Base-by-base conservation (phyloP, 148 eudicot genomes). In the Dysphania ambrosioides region DNA sequence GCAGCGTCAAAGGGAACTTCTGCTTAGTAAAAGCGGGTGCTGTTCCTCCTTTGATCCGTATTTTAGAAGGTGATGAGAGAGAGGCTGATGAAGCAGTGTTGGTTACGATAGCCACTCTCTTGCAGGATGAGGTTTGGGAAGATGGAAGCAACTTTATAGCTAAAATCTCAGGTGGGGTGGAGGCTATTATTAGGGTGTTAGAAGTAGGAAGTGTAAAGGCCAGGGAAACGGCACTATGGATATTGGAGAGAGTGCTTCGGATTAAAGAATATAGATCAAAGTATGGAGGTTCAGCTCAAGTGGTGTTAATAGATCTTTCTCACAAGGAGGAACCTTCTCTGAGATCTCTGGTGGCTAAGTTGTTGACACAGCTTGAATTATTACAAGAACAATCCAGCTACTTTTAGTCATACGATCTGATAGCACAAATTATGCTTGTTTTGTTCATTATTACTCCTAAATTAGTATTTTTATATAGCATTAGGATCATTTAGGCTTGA, bases 361-460 rank as follows among this genome's bases (percentile, higher is more conserved):
- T 95, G 56, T 72, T 95, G 82, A 93, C 93, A 24, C 92, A 88
- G 51, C 97, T 95, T 64, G 92, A 92, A 71, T 79, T 95, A 27
- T 74, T 95, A 87, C 98, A 92, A 75, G 80, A 73, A 40, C 98
- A 95, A 72, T 88, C 97, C 61, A 87, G 85, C 83, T 92, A 92
- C 86, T 95, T 95, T 42, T 95, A 51, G 30, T 38, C 26, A 64
- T 63, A 6, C 11, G 6, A 1, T 53, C 24, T 53, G 58, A 59
- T 59, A 59, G 63, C 3, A 59, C 10, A 59, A 1, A 27, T 24
- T 27, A 21, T 59, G 34, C 18, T 44, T 21, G 8, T 70, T 19
- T 51, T 70, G 16, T 53, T 49, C 19, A 0, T 44, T 53, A 53
- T 53, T 19, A 15, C 53, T 47, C 24, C 2, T 21, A n/a, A 19